Percentiles rank a stretch among this genome's conserved stretches.
phyloP scores from a whole-genome alignment of 2,329 filamentous ascomycete genomes.

The Dactylellina haptotyla region DNA sequence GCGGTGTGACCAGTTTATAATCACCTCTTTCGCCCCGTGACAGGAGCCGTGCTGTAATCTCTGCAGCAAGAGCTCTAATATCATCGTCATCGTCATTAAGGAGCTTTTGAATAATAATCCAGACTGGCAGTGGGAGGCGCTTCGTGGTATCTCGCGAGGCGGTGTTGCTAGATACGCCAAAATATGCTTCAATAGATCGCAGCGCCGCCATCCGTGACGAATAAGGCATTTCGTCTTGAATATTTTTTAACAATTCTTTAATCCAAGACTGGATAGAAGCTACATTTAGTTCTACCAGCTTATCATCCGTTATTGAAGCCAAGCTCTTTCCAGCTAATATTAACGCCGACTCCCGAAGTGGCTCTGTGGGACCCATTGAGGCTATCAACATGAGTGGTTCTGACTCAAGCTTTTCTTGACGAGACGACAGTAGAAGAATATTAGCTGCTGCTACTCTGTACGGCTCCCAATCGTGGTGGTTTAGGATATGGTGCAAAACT shows the following conservation, averaged over 20 bases:
- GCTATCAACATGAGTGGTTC: neutral
- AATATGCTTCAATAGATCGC: constrained; percentile 64
- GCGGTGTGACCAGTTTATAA: constrained; percentile 14
- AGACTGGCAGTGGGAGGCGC: constrained; percentile 67
- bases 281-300: neutral
- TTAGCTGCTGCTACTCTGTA: constrained; percentile 38
- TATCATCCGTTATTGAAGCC: neutral
- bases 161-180: constrained; percentile 64
- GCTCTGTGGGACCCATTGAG: constrained; percentile 18
- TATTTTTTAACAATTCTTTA: constrained; percentile 22
- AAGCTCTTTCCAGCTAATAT: constrained; percentile 26
- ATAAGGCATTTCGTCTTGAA: constrained; percentile 66
- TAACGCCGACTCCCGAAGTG: constrained; percentile 49
- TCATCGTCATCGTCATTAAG: constrained; percentile 94
- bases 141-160: constrained; percentile 56
- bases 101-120: constrained; percentile 76
- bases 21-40: constrained; percentile 61
- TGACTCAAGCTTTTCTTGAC: neutral
- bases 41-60: constrained; percentile 10
- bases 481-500: constrained; percentile 11
- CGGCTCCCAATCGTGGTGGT: constrained; percentile 35
- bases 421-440: constrained; percentile 35
- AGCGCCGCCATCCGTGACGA: constrained; percentile 72
- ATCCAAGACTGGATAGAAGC: constrained; percentile 25
- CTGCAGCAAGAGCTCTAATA: constrained; percentile 74